Percentiles rank a stretch among this genome's conserved stretches.
Conservation (phyloP, 2,329 filamentous ascomycete genomes). For the Aspergillus sp. region DNA sequence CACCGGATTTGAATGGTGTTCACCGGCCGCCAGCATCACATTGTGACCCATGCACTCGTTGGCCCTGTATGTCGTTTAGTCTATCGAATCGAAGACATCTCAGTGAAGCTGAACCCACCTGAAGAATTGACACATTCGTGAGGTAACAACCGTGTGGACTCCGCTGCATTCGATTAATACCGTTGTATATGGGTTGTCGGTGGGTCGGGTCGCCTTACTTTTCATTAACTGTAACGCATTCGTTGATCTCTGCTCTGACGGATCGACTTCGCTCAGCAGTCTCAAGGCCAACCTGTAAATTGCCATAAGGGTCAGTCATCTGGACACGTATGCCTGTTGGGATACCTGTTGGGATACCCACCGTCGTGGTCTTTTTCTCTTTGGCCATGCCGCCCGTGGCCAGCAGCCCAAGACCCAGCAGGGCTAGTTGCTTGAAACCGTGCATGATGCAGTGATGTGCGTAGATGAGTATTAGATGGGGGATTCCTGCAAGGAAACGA, state of each 20-base stretch:
- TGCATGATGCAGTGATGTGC: not conserved
- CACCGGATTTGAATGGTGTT: not conserved
- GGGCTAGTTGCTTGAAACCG: not conserved
- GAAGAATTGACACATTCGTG: not conserved
- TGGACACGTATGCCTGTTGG: not conserved
- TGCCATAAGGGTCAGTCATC: not conserved
- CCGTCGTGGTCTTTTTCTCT: not conserved
- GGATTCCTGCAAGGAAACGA: too few relatives aligned
- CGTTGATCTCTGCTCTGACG: constrained; percentile 5
- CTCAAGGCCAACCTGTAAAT: constrained; percentile 13
- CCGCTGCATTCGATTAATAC: not conserved
- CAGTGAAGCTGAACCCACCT: not conserved
- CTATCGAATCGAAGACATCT: not conserved
- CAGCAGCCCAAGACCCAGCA: not conserved
- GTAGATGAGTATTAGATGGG: not conserved
- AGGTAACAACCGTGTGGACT: not conserved
- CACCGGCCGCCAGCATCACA: not conserved
- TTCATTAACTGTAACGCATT: constrained; percentile 9
- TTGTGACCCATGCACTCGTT: not conserved
- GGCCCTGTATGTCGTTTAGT: not conserved
- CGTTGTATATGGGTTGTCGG: too few relatives aligned
- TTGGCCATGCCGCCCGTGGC: not conserved
- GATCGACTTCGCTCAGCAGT: constrained; percentile 8
- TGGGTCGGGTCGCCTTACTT: constrained; percentile 8
- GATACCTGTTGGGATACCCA: not conserved